A percentile compares a stretch with the other conserved stretches of the same genome.
These are phyloP conservation scores for Aspergillus costaricaensis DNA, from an alignment of 2,329 filamentous ascomycete species.

Conservation along the genomic window DNA sequence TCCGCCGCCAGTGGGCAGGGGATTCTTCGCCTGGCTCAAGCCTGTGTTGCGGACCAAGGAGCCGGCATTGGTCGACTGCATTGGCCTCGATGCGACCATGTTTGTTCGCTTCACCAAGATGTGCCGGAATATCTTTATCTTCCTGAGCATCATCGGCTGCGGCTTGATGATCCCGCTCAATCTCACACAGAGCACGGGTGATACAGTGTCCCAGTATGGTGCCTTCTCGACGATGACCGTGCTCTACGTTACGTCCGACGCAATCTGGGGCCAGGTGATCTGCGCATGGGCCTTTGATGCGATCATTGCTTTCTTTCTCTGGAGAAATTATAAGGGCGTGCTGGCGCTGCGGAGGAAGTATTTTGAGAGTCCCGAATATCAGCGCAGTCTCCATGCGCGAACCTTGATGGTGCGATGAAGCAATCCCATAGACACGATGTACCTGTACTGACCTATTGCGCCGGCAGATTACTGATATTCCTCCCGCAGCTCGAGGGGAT, in stretches of 20 bases:
- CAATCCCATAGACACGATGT: background rate
- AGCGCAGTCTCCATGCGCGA: slow-evolving; percentile 77
- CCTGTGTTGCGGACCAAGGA: slow-evolving; percentile 80
- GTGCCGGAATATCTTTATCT: slow-evolving; percentile 85
- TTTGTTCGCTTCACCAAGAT: slow-evolving; percentile 88
- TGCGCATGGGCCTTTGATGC: slow-evolving; percentile 68
- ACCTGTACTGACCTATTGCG: background rate
- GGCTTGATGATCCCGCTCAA: slow-evolving; percentile 81
- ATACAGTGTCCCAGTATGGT: slow-evolving; percentile 25
- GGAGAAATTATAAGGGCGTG: slow-evolving; percentile 84
- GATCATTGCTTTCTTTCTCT: slow-evolving; percentile 78
- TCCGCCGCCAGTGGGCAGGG: slow-evolving; percentile 81
- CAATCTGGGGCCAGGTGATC: slow-evolving; percentile 62
- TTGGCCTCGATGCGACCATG: slow-evolving; percentile 87
- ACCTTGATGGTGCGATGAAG: slow-evolving; percentile 54
- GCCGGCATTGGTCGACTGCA: slow-evolving; percentile 71
- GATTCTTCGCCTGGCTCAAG: slow-evolving; percentile 82
- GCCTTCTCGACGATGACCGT: slow-evolving; percentile 53
- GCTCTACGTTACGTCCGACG: slow-evolving; percentile 48
- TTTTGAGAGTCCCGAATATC: slow-evolving; percentile 84
- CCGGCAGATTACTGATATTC: slow-evolving; percentile 75
- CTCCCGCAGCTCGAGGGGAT: slow-evolving; percentile 72
- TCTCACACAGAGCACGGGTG: slow-evolving; percentile 53
- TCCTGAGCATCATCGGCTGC: slow-evolving; percentile 71
- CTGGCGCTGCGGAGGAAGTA: slow-evolving; percentile 71